Conservation (phyloP, 805 yeast species). For the Metschnikowia lochheadii region DNA sequence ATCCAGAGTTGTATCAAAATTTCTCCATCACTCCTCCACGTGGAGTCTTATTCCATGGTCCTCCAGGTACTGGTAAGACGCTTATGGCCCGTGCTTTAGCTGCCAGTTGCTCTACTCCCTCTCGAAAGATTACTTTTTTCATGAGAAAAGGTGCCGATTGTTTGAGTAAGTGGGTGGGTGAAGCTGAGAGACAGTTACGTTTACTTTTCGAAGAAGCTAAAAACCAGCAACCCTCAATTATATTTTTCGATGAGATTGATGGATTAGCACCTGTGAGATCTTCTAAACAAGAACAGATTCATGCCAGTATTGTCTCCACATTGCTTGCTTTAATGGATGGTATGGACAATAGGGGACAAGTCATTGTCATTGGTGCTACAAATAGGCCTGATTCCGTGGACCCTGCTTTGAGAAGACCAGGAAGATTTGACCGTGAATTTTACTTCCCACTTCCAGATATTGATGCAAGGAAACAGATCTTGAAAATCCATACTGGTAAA, state of each 20-base stretch:
- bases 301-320: slow-evolving; percentile 95
- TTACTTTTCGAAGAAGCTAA: slow-evolving; percentile 92
- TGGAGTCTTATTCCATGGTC: slow-evolving; percentile 97
- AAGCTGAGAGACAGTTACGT: slow-evolving; percentile 92
- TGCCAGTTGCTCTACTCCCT: slow-evolving; percentile 84
- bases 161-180: slow-evolving; percentile 98
- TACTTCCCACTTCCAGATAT: slow-evolving; percentile 90
- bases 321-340: slow-evolving; percentile 96
- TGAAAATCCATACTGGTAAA: slow-evolving; percentile 79
- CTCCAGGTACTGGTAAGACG: slow-evolving; percentile 99
- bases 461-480: slow-evolving; percentile 71
- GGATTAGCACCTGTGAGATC: slow-evolving; percentile 98
- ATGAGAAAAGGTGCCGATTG: slow-evolving; percentile 99
- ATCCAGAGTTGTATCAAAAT: slow-evolving; percentile 88
- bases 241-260: slow-evolving; percentile 96
- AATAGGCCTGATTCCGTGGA: slow-evolving; percentile 98
- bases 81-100: slow-evolving; percentile 97
- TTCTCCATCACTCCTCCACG: slow-evolving; percentile 94
- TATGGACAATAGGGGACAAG: slow-evolving; percentile 98
- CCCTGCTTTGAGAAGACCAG: slow-evolving; percentile 95
- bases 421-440: slow-evolving; percentile 94
- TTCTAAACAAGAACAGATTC: slow-evolving; percentile 96
- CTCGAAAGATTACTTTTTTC: slow-evolving; percentile 85
- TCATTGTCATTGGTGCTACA: slow-evolving; percentile 96
- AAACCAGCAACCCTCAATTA: slow-evolving; percentile 91